Evolutionary conservation across 148 eudicot genomes (phyloP).

Genomic region (Mesembryanthemum crystallinum): DNA sequence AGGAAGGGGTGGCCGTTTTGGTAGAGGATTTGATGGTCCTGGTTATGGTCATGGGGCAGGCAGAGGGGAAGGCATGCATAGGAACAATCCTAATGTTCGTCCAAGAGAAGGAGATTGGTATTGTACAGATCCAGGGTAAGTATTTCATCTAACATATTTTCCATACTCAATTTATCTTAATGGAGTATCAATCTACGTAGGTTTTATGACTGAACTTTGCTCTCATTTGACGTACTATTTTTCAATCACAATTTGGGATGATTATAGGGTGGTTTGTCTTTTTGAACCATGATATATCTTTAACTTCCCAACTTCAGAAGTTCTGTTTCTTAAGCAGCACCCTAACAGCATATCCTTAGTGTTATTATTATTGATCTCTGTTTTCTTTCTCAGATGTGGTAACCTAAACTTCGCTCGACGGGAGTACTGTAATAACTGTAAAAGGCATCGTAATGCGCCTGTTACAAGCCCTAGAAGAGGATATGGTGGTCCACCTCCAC

Average conservation of each 20-base stretch:
- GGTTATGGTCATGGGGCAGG: slow-evolving; percentile 56
- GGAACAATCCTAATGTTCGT: slow-evolving; percentile 73
- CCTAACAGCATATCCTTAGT: not conserved
- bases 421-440: slow-evolving; percentile 82
- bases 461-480: slow-evolving; percentile 66
- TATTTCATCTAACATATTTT: not conserved
- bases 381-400: slow-evolving; percentile 54
- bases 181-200: not conserved
- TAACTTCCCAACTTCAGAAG: too few relatives aligned
- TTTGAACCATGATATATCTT: too few relatives aligned
- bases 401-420: slow-evolving; percentile 93
- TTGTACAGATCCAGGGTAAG: slow-evolving; percentile 81
- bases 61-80: slow-evolving; percentile 52
- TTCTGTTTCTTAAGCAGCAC: not conserved
- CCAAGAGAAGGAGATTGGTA: slow-evolving; percentile 98
- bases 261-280: too few relatives aligned
- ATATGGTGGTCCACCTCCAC: slow-evolving; percentile 66
- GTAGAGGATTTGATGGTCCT: slow-evolving; percentile 59
- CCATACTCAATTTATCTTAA: not conserved
- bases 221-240: not conserved
- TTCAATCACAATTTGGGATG: not conserved
- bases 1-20: slow-evolving; percentile 69
- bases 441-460: slow-evolving; percentile 56
- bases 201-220: not conserved
- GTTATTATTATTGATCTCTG: not conserved